These are phyloP conservation scores for Xylaria sp. DNA, from an alignment of 2,329 filamentous ascomycete species.

Conservation along the genomic window DNA sequence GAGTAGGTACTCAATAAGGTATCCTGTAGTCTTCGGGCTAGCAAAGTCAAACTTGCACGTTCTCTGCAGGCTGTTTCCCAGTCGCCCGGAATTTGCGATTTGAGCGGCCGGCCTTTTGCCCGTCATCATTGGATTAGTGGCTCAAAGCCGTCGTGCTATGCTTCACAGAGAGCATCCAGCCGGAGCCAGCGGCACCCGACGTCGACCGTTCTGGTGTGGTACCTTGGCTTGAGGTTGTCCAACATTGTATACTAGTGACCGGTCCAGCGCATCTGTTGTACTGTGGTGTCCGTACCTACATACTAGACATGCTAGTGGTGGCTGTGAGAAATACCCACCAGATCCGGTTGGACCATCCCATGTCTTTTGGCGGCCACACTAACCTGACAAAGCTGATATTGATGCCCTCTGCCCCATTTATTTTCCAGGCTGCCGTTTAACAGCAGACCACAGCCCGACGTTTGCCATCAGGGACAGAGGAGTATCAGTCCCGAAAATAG, in stretches of 20 bases:
- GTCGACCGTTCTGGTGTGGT: not conserved
- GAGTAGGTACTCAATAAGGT: not conserved
- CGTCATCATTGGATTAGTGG: conserved; percentile 1
- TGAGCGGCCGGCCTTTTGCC: not conserved
- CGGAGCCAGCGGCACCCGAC: not conserved
- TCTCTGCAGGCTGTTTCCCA: not conserved
- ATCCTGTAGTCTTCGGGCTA: conserved; percentile 2
- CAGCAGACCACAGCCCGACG: conserved; percentile 21
- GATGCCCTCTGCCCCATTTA: conserved; percentile 18
- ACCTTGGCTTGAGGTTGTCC: not conserved
- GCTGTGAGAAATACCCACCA: conserved; percentile 23
- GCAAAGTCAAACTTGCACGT: not conserved
- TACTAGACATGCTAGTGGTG: conserved; percentile 31
- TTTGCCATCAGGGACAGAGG: too few relatives aligned
- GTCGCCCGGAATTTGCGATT: conserved; percentile 2
- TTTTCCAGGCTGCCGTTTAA: conserved; percentile 36
- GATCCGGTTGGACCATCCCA: conserved; percentile 28
- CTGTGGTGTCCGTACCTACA: not conserved
- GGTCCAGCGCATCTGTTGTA: not conserved
- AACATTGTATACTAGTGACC: not conserved
- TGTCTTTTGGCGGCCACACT: conserved; percentile 9
- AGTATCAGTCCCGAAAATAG: too few relatives aligned
- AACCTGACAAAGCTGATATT: not conserved
- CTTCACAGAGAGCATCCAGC: not conserved
- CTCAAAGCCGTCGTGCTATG: conserved; percentile 4